A percentile compares a stretch with the other conserved stretches of the same genome.
These are phyloP conservation scores for Paecilomyces fulvus DNA, from an alignment of 2,329 filamentous ascomycete species.

Conservation along the genomic window DNA sequence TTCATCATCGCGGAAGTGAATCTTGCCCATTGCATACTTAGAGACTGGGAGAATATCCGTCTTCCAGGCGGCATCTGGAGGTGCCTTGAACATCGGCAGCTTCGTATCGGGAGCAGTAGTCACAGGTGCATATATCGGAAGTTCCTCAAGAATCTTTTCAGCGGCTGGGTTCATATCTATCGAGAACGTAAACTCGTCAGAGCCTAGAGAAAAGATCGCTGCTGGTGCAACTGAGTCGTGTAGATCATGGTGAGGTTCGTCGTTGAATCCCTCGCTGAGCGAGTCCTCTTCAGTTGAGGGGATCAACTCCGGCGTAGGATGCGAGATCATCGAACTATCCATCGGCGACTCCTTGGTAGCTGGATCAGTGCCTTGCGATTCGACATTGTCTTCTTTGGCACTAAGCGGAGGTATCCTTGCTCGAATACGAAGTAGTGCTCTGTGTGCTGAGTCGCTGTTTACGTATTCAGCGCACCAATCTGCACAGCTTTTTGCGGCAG, in stretches of 20 bases:
- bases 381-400: conserved; percentile 12
- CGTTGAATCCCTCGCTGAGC: conserved; percentile 39
- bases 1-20: conserved; percentile 58
- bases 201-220: conserved; percentile 72
- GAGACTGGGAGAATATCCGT: conserved; percentile 73
- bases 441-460: conserved; percentile 53
- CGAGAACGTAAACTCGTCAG: conserved; percentile 72
- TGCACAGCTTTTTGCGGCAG: conserved; percentile 70
- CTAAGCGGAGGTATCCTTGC: conserved; percentile 29
- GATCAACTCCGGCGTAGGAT: conserved; percentile 60
- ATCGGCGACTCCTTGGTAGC: conserved; percentile 26
- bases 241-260: conserved; percentile 37
- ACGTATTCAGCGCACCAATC: conserved; percentile 79
- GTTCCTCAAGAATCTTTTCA: conserved; percentile 68
- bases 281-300: conserved; percentile 55
- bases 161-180: conserved; percentile 65
- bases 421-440: conserved; percentile 58
- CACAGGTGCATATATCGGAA: conserved; percentile 67
- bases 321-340: conserved; percentile 27
- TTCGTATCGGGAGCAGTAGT: conserved; percentile 50
- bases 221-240: conserved; percentile 52
- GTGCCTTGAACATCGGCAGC: conserved; percentile 48
- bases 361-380: conserved; percentile 17
- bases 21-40: conserved; percentile 75
- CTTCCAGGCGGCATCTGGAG: conserved; percentile 65